A percentile compares a stretch with the other conserved stretches of the same genome.
Conservation (phyloP, 805 yeast species). For the Candida insectalens region DNA sequence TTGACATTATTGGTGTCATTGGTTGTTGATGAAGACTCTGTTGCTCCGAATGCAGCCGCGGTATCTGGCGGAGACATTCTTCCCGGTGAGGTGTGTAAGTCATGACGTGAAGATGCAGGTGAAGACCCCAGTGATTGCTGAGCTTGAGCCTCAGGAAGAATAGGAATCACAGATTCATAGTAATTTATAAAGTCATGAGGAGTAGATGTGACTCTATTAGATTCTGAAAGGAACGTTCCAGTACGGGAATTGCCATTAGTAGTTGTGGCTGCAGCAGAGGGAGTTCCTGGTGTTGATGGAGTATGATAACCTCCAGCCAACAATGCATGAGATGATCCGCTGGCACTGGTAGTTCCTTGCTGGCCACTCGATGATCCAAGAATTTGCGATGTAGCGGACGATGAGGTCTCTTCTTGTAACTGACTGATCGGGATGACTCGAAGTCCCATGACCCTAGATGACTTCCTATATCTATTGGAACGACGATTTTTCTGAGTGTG, state of each 20-base stretch:
- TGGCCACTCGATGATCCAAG: neutral
- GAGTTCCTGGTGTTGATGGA: slow-evolving; percentile 3
- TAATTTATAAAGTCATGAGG: slow-evolving; percentile 14
- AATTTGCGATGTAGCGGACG: neutral
- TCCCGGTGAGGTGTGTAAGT: neutral
- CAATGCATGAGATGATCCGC: slow-evolving; percentile 1
- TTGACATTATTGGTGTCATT: neutral
- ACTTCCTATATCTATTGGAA: slow-evolving; percentile 1
- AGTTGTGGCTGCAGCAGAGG: neutral
- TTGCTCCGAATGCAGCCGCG: neutral
- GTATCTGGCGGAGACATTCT: neutral
- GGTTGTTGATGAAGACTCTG: neutral
- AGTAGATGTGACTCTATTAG: neutral
- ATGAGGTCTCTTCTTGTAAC: neutral
- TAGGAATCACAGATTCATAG: slow-evolving; percentile 25
- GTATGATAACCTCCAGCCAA: too few relatives aligned
- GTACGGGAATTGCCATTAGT: too few relatives aligned
- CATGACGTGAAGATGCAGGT: neutral
- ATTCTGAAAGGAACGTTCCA: too few relatives aligned
- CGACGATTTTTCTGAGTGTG: too few relatives aligned
- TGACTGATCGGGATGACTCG: slow-evolving; percentile 1
- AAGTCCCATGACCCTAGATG: slow-evolving; percentile 1
- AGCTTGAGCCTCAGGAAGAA: slow-evolving; percentile 13
- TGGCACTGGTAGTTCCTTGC: slow-evolving; percentile 1
- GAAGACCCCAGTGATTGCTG: neutral